Conservation (phyloP, 805 yeast species). For the Saccharomycopsis babjevae region DNA sequence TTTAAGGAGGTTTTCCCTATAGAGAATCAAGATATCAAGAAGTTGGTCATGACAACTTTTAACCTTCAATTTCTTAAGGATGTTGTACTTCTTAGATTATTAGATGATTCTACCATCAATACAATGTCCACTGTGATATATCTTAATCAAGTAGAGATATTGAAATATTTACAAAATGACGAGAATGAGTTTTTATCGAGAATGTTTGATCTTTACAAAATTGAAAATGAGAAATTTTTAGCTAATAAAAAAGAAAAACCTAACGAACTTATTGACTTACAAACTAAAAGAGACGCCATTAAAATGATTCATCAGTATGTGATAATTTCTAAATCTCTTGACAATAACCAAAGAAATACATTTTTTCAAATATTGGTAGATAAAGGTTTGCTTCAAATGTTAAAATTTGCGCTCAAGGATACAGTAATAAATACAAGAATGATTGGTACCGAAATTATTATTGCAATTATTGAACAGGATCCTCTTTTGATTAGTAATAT, state of each 20-base stretch:
- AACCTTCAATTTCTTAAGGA: constrained; percentile 75
- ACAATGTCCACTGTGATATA: constrained; percentile 59
- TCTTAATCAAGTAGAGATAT: constrained; percentile 56
- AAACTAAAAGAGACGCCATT: constrained; percentile 56
- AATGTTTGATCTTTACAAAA: constrained; percentile 46
- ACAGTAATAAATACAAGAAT: constrained; percentile 40
- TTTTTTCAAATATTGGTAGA: constrained; percentile 56
- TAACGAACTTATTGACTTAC: constrained; percentile 13
- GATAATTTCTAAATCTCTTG: constrained; percentile 59
- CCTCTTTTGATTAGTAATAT: constrained; percentile 41
- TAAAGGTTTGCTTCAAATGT: constrained; percentile 58
- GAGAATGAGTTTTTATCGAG: constrained; percentile 42
- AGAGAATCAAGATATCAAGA: constrained; percentile 36
- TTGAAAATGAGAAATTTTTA: background rate
- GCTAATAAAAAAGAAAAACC: constrained; percentile 4
- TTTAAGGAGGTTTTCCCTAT: constrained; percentile 69
- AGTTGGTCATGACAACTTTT: constrained; percentile 63
- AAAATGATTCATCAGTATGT: constrained; percentile 73
- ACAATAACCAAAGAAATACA: constrained; percentile 49
- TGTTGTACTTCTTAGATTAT: constrained; percentile 68
- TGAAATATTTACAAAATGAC: constrained; percentile 42
- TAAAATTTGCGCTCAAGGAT: constrained; percentile 61
- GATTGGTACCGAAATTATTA: constrained; percentile 70
- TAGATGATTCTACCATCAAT: constrained; percentile 73
- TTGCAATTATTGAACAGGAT: constrained; percentile 77